These are phyloP conservation scores for Digitaria exilis DNA, from an alignment of 202 grass and related monocot genomes.

Conservation along the genomic window DNA sequence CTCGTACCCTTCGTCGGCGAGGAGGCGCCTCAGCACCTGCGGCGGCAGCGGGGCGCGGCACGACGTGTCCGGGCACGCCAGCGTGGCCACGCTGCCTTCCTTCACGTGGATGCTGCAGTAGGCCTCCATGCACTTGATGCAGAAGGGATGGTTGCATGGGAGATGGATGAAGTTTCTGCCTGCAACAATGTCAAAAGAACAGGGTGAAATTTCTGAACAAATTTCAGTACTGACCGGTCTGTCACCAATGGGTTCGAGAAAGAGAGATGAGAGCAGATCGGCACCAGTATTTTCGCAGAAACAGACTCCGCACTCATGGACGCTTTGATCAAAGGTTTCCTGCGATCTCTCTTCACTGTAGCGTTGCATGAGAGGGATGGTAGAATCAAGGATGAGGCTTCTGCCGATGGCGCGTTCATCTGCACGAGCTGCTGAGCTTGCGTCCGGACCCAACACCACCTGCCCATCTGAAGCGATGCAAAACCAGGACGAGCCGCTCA, in stretches of 20 bases:
- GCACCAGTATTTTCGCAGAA: neutral
- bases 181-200: neutral
- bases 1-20: neutral
- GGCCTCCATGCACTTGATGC: neutral
- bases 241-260: too few species aligned
- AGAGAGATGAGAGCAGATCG: neutral
- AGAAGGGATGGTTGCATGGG: neutral
- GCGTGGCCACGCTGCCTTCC: neutral
- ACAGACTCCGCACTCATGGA: neutral
- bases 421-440: neutral
- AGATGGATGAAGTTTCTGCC: neutral
- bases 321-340: neutral
- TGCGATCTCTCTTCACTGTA: neutral
- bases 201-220: neutral
- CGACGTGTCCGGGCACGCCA: slow-evolving; percentile 14
- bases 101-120: slow-evolving; percentile 15
- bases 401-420: neutral
- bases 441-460: neutral
- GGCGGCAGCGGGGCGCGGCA: neutral
- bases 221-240: neutral
- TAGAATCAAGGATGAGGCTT: neutral
- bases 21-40: neutral
- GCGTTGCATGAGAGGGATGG: neutral
- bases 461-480: neutral
- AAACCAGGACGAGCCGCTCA: neutral